These are phyloP conservation scores for Globisporangium uncinulatum DNA, from an alignment of 352 stramenopile species.

Conservation along the genomic window DNA sequence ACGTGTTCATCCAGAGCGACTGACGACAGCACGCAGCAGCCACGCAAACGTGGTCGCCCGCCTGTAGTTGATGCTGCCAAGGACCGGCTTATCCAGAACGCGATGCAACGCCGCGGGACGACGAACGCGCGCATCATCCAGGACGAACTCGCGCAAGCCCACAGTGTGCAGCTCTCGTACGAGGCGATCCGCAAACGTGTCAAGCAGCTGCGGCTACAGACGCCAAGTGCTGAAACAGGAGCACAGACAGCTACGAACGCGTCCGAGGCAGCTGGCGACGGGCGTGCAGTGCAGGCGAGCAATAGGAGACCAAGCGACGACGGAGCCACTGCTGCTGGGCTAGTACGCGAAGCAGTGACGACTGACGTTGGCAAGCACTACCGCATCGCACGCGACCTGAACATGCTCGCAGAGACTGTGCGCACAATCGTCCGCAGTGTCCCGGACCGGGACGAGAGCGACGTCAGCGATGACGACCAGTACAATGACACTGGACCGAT, in stretches of 20 bases:
- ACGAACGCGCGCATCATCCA: slow-evolving; percentile 18
- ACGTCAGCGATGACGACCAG: background rate
- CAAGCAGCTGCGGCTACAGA: slow-evolving; percentile 15
- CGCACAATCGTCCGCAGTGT: slow-evolving; percentile 38
- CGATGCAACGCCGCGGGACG: slow-evolving; percentile 16
- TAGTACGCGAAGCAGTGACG: slow-evolving; percentile 1
- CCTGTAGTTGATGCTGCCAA: slow-evolving; percentile 8
- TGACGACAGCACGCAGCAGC: background rate
- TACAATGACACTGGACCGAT: background rate
- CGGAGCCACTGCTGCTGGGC: background rate
- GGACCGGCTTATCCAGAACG: slow-evolving; percentile 10
- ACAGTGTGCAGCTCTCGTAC: slow-evolving; percentile 21
- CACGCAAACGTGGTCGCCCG: slow-evolving; percentile 11
- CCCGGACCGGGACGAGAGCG: background rate
- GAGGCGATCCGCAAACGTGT: slow-evolving; percentile 20
- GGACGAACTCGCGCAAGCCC: slow-evolving; percentile 16
- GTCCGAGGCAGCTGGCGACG: background rate
- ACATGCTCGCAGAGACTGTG: slow-evolving; percentile 60
- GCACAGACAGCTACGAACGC: background rate
- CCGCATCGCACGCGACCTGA: slow-evolving; percentile 30
- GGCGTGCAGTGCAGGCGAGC: background rate
- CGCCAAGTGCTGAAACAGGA: too few species aligned
- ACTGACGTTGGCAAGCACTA: background rate
- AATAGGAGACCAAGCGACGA: background rate
- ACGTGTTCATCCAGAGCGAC: background rate